A percentile compares a stretch with the other conserved stretches of the same genome.
Conservation (phyloP, 441 rosid species). For the Populus hybrid region DNA sequence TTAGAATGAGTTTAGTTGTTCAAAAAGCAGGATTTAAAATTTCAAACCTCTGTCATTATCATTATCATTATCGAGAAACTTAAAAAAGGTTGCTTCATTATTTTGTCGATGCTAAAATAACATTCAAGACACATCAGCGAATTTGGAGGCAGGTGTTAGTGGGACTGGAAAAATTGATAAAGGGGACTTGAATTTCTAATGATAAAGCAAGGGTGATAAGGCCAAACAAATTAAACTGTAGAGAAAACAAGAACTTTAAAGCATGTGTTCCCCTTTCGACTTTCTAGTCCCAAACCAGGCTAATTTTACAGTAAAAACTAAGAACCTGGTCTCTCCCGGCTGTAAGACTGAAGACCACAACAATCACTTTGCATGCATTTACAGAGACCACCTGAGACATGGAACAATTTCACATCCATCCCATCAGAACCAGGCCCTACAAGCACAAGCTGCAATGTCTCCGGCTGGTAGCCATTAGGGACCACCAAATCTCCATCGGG, state of each 20-base stretch:
- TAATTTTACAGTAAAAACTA: background rate
- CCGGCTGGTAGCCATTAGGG: background rate
- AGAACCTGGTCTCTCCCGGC: background rate
- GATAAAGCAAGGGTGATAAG: background rate
- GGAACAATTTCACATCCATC: conserved; percentile 3
- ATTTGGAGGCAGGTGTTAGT: background rate
- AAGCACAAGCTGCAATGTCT: background rate
- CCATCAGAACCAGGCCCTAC: background rate
- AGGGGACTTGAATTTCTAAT: background rate
- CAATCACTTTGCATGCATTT: background rate
- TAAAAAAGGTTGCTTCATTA: no score
- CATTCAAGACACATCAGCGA: no score
- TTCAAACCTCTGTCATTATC: background rate
- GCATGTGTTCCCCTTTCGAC: background rate
- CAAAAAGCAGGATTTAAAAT: background rate
- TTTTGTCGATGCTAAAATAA: no score
- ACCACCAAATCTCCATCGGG: background rate
- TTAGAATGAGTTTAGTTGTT: no score
- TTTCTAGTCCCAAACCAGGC: background rate
- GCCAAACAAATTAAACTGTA: no score
- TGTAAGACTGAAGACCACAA: background rate
- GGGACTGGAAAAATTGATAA: background rate
- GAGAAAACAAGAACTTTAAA: background rate
- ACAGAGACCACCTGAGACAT: background rate
- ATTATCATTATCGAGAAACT: no score